Base-by-base conservation (phyloP, 768 basidiomycete genomes). In the Pisolithus albus region DNA sequence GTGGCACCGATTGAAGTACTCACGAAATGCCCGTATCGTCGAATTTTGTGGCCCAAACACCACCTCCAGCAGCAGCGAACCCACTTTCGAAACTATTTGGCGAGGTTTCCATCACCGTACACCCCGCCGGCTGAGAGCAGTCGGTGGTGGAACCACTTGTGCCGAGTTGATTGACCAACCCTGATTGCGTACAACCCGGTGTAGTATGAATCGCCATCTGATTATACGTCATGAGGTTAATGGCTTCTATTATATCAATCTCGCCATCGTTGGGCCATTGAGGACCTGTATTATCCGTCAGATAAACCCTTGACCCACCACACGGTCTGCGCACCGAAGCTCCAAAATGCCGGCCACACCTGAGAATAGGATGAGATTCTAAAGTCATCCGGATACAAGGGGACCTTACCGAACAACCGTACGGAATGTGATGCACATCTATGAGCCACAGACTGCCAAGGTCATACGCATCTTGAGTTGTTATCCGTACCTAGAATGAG, bases 41-140 rank as follows among this genome's bases (percentile, higher is more conserved):
- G 54, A 86, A 82, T 58, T 86, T 84, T 3, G 83, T 75, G 2
- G 85, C 85, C 65, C 73, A 91, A 1, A 83, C 80, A 5, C 82
- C 82, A 6, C 82, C 82, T n/a, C 81, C 80, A 28, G 59, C 59
- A 2, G 26, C 7, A 0, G 61, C 53, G 39, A 69, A 69, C 19
- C 56, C 52, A 5, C 46, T 32, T 3, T 39, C 41, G 49, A 52
- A 70, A 36, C 64, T 70, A 24, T 68, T 68, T 15, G 52, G 61
- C 18, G 64, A 65, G 2, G 56, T 61, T 55, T 69, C 68, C 8
- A 24, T 58, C 19, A 64, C 59, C 30, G 63, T 67, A 26, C 68
- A 69, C 32, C 67, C 68, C 6, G 64, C 47, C 6, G 57, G 54
- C 43, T 54, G 49, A 21, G 55, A 55, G 26, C 66, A 67, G 46